These are phyloP conservation scores for Fraxinus dipetala DNA, from an alignment of 305 asterid species.

Conservation along the genomic window DNA sequence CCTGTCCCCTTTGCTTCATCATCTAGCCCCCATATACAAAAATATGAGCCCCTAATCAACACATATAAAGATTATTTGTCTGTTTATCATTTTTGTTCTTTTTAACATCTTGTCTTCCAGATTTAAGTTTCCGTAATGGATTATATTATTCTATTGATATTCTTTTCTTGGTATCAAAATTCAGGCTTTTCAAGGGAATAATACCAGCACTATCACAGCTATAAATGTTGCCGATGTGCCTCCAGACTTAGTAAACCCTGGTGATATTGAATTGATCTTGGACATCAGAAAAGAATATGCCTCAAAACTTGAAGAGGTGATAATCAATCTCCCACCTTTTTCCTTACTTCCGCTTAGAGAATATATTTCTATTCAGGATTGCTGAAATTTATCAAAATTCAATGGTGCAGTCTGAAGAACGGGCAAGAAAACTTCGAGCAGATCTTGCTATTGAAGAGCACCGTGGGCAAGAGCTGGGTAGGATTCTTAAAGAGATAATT, in stretches of 20 bases:
- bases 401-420: conserved; percentile 73
- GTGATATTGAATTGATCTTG: conserved; percentile 47
- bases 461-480: conserved; percentile 68
- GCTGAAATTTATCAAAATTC: conserved; percentile 9
- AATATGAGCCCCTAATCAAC: not conserved
- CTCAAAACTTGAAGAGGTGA: conserved; percentile 70
- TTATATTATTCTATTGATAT: not conserved
- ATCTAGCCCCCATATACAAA: not conserved
- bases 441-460: conserved; percentile 87
- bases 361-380: not conserved
- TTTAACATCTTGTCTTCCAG: conserved; percentile 18
- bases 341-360: not conserved
- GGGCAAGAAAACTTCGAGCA: conserved; percentile 75
- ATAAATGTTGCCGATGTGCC: conserved; percentile 41
- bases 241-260: conserved; percentile 47
- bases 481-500: conserved; percentile 67
- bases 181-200: conserved; percentile 58
- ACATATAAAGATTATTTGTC: not conserved
- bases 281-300: conserved; percentile 76
- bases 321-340: not conserved
- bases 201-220: conserved; percentile 27
- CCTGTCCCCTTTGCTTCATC: not conserved
- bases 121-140: not conserved
- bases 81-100: not conserved
- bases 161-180: conserved; percentile 14